Conservation (phyloP, 2,329 filamentous ascomycete species). For the Boeremia exigua region DNA sequence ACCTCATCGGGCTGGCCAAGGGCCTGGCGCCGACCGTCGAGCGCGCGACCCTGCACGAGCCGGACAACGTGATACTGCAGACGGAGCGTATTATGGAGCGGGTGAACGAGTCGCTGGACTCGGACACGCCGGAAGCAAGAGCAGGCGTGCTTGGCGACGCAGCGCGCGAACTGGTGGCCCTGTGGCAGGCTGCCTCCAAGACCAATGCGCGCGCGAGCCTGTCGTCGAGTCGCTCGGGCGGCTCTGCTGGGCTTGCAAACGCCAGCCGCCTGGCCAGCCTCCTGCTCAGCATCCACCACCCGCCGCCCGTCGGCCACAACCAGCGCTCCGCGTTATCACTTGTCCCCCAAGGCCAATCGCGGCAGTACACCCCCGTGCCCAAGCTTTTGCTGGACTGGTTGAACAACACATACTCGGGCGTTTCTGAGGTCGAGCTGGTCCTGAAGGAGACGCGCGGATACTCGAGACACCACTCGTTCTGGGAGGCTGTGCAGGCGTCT, state of each 20-base stretch:
- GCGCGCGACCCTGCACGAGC: slow-evolving; percentile 69
- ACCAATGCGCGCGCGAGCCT: slow-evolving; percentile 15
- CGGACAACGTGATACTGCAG: slow-evolving; percentile 72
- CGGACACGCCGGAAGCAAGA: slow-evolving; percentile 41
- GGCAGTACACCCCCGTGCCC: slow-evolving; percentile 64
- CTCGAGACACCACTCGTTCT: slow-evolving; percentile 78
- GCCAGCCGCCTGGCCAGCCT: slow-evolving; percentile 80
- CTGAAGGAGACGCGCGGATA: slow-evolving; percentile 71
- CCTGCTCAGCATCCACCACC: slow-evolving; percentile 77
- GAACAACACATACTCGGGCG: slow-evolving; percentile 73
- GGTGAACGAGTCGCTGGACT: slow-evolving; percentile 42
- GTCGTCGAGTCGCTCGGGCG: slow-evolving; percentile 47
- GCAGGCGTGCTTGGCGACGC: slow-evolving; percentile 35
- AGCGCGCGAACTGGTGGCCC: slow-evolving; percentile 35
- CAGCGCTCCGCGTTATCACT: slow-evolving; percentile 35
- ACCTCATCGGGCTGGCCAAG: slow-evolving; percentile 74
- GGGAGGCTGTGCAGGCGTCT: slow-evolving; percentile 76
- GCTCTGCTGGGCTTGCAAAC: slow-evolving; percentile 69
- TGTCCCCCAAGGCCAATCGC: slow-evolving; percentile 28
- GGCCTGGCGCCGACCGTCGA: slow-evolving; percentile 66
- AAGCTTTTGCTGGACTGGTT: slow-evolving; percentile 85
- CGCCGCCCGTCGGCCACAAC: slow-evolving; percentile 41
- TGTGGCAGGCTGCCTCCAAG: slow-evolving; percentile 61
- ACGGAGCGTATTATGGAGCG: slow-evolving; percentile 72
- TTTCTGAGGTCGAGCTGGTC: slow-evolving; percentile 70